Conservation (phyloP, 331 rosid species). For the Dryas integrifolia region DNA sequence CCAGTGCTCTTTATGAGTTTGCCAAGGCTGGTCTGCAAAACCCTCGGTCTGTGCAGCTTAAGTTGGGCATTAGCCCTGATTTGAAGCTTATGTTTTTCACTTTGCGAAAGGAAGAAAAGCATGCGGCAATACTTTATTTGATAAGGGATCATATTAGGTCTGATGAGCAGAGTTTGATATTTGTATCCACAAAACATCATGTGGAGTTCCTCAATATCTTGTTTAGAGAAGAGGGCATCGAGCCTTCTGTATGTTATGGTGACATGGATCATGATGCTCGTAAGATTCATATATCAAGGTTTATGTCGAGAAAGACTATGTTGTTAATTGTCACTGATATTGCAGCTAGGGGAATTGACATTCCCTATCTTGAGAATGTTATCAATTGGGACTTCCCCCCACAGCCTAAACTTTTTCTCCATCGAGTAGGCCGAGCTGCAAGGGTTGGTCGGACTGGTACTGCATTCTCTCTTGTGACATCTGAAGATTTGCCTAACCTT, state of each 20-base stretch:
- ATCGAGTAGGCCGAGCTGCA: conserved; percentile 94
- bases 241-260: conserved; percentile 88
- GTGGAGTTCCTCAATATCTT: conserved; percentile 73
- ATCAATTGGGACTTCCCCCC: conserved; percentile 97
- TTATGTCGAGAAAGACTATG: conserved; percentile 89
- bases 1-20: conserved; percentile 92
- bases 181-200: conserved; percentile 87
- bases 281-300: conserved; percentile 70
- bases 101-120: conserved; percentile 76
- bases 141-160: conserved; percentile 70
- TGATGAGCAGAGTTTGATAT: conserved; percentile 76
- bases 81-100: conserved; percentile 78
- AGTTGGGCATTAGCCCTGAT: conserved; percentile 85
- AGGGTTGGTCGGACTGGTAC: conserved; percentile 94
- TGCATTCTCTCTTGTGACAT: conserved; percentile 81
- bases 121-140: conserved; percentile 68
- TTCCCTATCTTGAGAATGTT: conserved; percentile 94
- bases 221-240: conserved; percentile 79
- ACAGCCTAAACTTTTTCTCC: conserved; percentile 86
- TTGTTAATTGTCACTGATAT: conserved; percentile 84
- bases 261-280: conserved; percentile 99
- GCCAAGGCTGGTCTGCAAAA: conserved; percentile 95
- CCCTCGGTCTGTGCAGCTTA: conserved; percentile 80
- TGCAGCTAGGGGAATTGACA: conserved; percentile 95
- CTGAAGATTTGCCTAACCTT: conserved; percentile 80